Evolutionary conservation across 345 rosid species (phyloP).

Genomic region (Citrus maxima): DNA sequence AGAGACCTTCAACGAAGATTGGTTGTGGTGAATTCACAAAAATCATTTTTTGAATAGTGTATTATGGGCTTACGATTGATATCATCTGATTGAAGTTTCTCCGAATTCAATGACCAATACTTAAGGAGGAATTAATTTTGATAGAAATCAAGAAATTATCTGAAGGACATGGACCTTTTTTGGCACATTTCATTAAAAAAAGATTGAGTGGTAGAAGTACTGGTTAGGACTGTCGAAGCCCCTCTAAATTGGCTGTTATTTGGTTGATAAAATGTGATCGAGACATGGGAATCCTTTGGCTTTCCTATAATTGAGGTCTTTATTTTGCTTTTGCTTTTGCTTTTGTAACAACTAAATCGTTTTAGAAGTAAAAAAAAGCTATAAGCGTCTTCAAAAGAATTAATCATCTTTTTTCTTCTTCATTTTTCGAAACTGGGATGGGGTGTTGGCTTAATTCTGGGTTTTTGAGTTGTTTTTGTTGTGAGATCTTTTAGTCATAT

Average conservation of each 20-base stretch:
- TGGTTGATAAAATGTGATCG: not conserved
- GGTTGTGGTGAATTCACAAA: not conserved
- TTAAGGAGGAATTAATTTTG: not conserved
- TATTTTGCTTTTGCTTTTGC: not conserved
- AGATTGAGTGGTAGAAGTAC: not conserved
- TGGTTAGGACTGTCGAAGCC: not conserved
- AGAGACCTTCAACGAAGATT: too few species aligned
- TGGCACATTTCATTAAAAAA: not conserved
- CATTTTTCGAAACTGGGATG: too few species aligned
- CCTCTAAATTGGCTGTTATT: not conserved
- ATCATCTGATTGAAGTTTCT: not conserved
- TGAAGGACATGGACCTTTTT: not conserved
- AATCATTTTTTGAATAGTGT: not conserved
- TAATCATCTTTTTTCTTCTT: too few species aligned
- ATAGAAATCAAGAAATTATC: not conserved
- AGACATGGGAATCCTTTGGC: not conserved
- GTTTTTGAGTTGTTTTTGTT: too few species aligned
- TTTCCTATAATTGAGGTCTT: not conserved
- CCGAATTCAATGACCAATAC: not conserved
- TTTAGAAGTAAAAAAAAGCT: not conserved
- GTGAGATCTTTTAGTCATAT: too few species aligned
- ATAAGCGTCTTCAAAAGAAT: not conserved
- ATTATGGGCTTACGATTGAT: not conserved
- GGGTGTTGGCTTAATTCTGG: too few species aligned
- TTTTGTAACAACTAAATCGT: not conserved